phyloP scores from a whole-genome alignment of 2,329 filamentous ascomycete species.

The Pyrenochaeta sp. region DNA sequence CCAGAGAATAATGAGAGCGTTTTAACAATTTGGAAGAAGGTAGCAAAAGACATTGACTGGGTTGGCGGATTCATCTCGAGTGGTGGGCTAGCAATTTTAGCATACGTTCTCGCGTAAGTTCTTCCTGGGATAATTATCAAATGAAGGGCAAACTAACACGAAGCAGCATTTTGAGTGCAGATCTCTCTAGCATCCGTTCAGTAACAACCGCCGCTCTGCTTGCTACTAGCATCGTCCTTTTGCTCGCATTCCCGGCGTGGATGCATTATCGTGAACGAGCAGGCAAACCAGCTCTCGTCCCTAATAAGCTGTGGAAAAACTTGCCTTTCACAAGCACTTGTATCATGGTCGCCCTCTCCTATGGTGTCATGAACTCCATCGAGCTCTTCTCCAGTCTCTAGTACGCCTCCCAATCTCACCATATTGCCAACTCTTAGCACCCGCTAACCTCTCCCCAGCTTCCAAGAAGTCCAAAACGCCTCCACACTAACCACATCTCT shows the following conservation, averaged over 20 bases:
- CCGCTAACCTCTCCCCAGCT: conserved; percentile 28
- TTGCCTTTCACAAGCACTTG: conserved; percentile 63
- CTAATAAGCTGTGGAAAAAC: conserved; percentile 61
- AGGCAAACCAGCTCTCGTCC: conserved; percentile 33
- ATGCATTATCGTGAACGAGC: conserved; percentile 35
- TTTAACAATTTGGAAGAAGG: conserved; percentile 11
- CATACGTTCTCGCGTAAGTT: conserved; percentile 36
- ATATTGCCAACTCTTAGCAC: too few relatives aligned
- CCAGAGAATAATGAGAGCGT: conserved; percentile 2
- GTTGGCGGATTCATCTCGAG: conserved; percentile 35
- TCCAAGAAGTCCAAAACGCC: conserved; percentile 50
- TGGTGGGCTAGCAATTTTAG: conserved; percentile 27
- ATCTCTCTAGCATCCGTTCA: conserved; percentile 30
- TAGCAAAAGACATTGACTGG: conserved; percentile 38
- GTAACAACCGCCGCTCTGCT: conserved; percentile 30
- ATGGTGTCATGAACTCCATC: conserved; percentile 46
- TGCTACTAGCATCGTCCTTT: conserved; percentile 28
- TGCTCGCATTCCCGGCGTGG: conserved; percentile 39
- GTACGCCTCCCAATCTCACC: too few relatives aligned
- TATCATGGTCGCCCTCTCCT: conserved; percentile 50
- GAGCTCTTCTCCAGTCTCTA: conserved; percentile 54
- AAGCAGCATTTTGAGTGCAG: conserved; percentile 30
- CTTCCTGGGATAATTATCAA: not conserved
- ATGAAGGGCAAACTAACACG: conserved; percentile 9
- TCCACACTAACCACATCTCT: conserved; percentile 46